Evolutionary conservation across 176 grass and related monocot species (phyloP).

Genomic region (Phoenix dactylifera): DNA sequence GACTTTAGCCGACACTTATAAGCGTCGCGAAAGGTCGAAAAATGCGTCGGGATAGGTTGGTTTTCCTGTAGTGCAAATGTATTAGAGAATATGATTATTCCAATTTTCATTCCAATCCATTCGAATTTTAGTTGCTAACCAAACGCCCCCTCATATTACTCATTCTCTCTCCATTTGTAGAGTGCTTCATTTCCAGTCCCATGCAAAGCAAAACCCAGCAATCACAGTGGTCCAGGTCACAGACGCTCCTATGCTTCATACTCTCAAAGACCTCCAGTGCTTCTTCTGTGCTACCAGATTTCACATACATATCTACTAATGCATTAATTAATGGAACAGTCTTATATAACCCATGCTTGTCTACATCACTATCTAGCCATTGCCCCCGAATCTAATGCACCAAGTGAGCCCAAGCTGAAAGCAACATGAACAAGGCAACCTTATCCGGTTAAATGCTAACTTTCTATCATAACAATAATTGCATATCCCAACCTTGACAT

Average conservation of each 20-base stretch:
- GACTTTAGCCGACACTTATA: too few relatives aligned
- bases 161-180: conserved; percentile 53
- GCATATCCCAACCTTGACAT: conserved; percentile 39
- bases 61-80: too few relatives aligned
- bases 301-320: conserved; percentile 66
- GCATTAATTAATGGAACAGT: conserved; percentile 50
- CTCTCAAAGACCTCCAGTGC: conserved; percentile 59
- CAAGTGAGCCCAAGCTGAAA: conserved; percentile 55
- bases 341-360: conserved; percentile 23
- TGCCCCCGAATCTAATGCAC: conserved; percentile 50
- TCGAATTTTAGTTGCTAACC: too few relatives aligned
- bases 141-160: too few relatives aligned
- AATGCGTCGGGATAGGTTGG: too few relatives aligned
- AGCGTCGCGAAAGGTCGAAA: too few relatives aligned
- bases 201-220: conserved; percentile 52
- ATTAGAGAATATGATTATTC: too few relatives aligned
- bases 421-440: conserved; percentile 45
- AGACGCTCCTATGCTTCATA: conserved; percentile 36
- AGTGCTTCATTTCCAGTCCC: conserved; percentile 53
- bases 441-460: conserved; percentile 38
- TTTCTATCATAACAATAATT: too few relatives aligned
- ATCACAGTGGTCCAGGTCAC: conserved; percentile 61
- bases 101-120: too few relatives aligned
- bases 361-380: conserved; percentile 23
- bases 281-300: conserved; percentile 38